Evolutionary conservation across 2,329 filamentous ascomycete species (phyloP), one percentile per base, ranked within the genome.

Genomic region (Fusarium nurragi): DNA sequence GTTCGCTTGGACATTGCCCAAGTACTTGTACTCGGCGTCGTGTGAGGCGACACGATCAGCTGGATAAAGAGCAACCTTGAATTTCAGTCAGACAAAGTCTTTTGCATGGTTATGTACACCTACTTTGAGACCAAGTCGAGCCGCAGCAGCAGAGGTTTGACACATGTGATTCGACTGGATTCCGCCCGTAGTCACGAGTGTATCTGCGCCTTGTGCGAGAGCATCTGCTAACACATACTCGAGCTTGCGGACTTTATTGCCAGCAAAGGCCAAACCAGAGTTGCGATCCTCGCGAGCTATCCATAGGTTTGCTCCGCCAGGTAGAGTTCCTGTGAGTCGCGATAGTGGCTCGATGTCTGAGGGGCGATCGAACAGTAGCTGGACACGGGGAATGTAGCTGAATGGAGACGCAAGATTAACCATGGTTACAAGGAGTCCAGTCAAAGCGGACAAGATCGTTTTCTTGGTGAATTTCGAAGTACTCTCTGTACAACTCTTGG

Each of bases 121-220:
- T 12, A 65, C 62, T 21, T 62, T 25, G 0, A 65, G 62, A 3
- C 62, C 62, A 23, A 65, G 56, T 23, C 56, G 46, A 28, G 56
- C 45, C 6, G 61, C 61, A 22, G 62, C 62, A 13, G 62, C 62
- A 30, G 62, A 51, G 11, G 62, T 65, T 26, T 65, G 62, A 8
- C 61, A 65, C 62, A 65, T 65, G 6, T 65, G 62, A 12, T 65
- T 65, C 5, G 61, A 65, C 8, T 65, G 62, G 3, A 65, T 28
- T 4, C 61, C 61, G 1, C 62, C 61, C 4, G 62, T 65, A 0
- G 62, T 65, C 10, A 65, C 62, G 8, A 65, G 22, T 3, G 61
- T 65, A 22, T 65, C 61, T 4, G 61, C 61, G 11, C 61, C 61
- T 9, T 62, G 41, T 0, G 32, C 38, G 4, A 65, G 18, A 18